Evolutionary conservation across 192 early-diverging fungal species (phyloP).

Genomic region (Coemansia sp.): DNA sequence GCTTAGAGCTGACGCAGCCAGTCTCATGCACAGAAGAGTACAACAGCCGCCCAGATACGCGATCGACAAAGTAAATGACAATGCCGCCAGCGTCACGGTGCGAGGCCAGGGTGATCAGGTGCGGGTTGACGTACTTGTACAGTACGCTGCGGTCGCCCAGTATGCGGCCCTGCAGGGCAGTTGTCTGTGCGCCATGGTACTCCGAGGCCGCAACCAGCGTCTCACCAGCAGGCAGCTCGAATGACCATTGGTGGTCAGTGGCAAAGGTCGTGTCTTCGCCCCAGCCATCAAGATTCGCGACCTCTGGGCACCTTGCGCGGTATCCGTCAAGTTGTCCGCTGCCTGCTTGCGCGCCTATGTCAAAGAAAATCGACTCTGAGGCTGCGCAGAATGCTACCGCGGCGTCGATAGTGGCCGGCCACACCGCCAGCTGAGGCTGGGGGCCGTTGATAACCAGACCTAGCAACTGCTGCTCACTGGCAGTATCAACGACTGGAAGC

Average conservation of each 20-base stretch:
- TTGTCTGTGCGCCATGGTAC: slow-evolving; percentile 50
- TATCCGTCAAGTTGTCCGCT: slow-evolving; percentile 56
- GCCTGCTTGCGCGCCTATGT: slow-evolving; percentile 51
- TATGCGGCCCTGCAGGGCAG: slow-evolving; percentile 88
- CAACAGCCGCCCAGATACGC: slow-evolving; percentile 79
- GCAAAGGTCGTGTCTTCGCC: slow-evolving; percentile 4
- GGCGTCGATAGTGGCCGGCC: slow-evolving; percentile 60
- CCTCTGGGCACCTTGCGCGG: slow-evolving; percentile 50
- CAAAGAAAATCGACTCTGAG: slow-evolving; percentile 63
- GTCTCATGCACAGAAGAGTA: slow-evolving; percentile 64
- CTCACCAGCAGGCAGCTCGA: slow-evolving; percentile 59
- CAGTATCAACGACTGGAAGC: slow-evolving; percentile 55
- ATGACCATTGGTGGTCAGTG: slow-evolving; percentile 35
- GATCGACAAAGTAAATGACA: slow-evolving; percentile 78
- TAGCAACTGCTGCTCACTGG: slow-evolving; percentile 27
- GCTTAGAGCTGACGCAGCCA: slow-evolving; percentile 36
- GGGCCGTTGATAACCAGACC: slow-evolving; percentile 11
- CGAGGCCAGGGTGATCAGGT: slow-evolving; percentile 75
- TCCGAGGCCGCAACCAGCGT: slow-evolving; percentile 43
- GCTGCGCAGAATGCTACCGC: slow-evolving; percentile 54
- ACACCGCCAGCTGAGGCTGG: slow-evolving; percentile 49
- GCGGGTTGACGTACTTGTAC: slow-evolving; percentile 99
- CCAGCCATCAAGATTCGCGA: slow-evolving; percentile 17
- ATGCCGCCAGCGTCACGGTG: slow-evolving; percentile 40
- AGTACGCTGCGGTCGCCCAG: slow-evolving; percentile 91